Base-by-base conservation (phyloP, 257 asterid genomes). In the Dorcoceras hygrometricum region DNA sequence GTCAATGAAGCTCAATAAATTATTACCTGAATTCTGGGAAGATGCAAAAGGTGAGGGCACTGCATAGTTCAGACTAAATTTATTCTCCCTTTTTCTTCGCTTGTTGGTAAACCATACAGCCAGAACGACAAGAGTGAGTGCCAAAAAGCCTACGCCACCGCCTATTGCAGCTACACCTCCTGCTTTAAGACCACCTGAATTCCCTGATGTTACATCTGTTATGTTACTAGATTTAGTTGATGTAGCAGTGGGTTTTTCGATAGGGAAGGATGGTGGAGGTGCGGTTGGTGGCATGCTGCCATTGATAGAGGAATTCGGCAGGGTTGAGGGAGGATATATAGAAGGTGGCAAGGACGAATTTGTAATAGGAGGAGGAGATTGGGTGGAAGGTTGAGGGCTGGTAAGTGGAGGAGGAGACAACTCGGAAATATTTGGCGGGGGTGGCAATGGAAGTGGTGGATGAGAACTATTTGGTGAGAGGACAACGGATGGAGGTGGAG, bases 11-110 rank as follows among this genome's bases (percentile, higher is more conserved):
- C 36, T 8, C 16, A 10, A 9, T 34, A 6, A 11, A 39, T 11
- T 11, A 59, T 27, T 77, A 90, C 97, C 97, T 80, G 97, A 90
- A 79, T 86, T 76, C 74, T 83, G 96, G 63, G 97, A 90, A 71
- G 97, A 86, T 27, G 87, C 85, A 67, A 72, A 84, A 54, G 95
- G 96, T 74, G 96, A 90, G 57, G 92, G 90, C 72, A 76, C 66
- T 57, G 65, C 39, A 63, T 81, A 84, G 66, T 79, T 79, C 63
- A 76, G 87, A 28, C 46, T 75, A 57, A 79, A 80, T 63, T 63
- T 55, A 23, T 66, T 72, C 78, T 79, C 77, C 80, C 79, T 83
- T 75, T 73, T 88, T 81, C 82, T 90, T 68, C 85, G 82, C 67
- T 31, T 88, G 8, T 80, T 79, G 50, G 70, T 75, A 73, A 72